A percentile compares a stretch with the other conserved stretches of the same genome.
These are phyloP conservation scores for Gremmenia infestans DNA, from an alignment of 2,329 filamentous ascomycete species.

Conservation along the genomic window DNA sequence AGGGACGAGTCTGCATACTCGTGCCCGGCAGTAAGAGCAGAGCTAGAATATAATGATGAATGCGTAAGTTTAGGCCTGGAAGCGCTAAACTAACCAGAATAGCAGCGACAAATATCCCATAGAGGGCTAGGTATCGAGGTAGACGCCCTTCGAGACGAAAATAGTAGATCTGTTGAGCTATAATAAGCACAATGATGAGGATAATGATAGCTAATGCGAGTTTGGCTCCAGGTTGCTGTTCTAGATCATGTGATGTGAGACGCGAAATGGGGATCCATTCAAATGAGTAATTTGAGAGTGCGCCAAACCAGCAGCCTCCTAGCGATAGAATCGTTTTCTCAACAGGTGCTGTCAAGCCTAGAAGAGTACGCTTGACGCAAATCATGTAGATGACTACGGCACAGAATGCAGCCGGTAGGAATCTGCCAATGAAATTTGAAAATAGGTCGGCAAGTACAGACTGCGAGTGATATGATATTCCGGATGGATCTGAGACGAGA, in stretches of 20 bases:
- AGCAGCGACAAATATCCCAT: too few species aligned
- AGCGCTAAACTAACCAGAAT: too few species aligned
- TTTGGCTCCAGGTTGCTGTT: slow-evolving; percentile 83
- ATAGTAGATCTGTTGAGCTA: too few species aligned
- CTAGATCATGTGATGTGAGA: slow-evolving; percentile 82
- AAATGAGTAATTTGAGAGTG: slow-evolving; percentile 91
- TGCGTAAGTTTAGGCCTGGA: slow-evolving; percentile 63
- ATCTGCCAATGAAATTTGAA: slow-evolving; percentile 72
- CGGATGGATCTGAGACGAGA: slow-evolving; percentile 80
- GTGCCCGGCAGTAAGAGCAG: slow-evolving; percentile 85
- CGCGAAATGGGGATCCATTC: slow-evolving; percentile 89
- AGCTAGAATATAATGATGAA: slow-evolving; percentile 91
- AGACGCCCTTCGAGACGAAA: too few species aligned
- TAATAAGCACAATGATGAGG: slow-evolving; percentile 31
- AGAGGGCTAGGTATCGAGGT: too few species aligned
- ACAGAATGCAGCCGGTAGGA: slow-evolving; percentile 81
- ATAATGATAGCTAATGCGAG: slow-evolving; percentile 53
- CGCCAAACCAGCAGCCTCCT: slow-evolving; percentile 86
- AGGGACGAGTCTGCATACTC: slow-evolving; percentile 78
- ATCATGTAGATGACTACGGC: slow-evolving; percentile 85
- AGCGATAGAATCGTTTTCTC: slow-evolving; percentile 91
- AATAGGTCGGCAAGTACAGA: slow-evolving; percentile 65
- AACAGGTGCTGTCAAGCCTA: slow-evolving; percentile 70
- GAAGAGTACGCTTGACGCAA: slow-evolving; percentile 65
- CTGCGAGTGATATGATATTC: slow-evolving; percentile 34